Evolutionary conservation across 1,139 yeast species (phyloP).

Genomic region (Saccharomycopsis hybrid): DNA sequence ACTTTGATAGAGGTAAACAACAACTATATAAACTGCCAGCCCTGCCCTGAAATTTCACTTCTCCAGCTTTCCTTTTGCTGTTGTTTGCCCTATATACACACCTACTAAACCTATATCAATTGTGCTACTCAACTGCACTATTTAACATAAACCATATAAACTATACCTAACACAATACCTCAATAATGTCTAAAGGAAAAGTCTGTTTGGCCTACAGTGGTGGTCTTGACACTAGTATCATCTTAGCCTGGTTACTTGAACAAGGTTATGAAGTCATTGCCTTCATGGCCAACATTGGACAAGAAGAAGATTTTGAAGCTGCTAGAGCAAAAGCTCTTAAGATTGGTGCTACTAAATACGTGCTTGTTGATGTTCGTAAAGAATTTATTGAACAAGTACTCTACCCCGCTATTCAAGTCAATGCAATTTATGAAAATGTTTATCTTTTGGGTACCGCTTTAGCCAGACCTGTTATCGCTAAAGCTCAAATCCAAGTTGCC

Average conservation of each 20-base stretch:
- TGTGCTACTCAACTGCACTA: too few species aligned
- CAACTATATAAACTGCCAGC: too few species aligned
- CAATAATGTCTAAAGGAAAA: conserved; percentile 85
- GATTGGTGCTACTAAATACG: conserved; percentile 95
- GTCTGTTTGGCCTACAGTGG: conserved; percentile 99
- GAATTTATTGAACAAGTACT: conserved; percentile 90
- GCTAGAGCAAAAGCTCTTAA: conserved; percentile 95
- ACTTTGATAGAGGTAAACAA: too few species aligned
- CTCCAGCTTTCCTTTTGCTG: too few species aligned
- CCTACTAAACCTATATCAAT: too few species aligned
- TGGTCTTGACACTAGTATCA: conserved; percentile 96
- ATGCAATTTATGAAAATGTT: conserved; percentile 96
- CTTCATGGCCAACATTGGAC: conserved; percentile 96
- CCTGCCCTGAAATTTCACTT: too few species aligned
- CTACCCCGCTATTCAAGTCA: conserved; percentile 92
- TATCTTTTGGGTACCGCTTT: conserved; percentile 93
- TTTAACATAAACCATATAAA: too few species aligned
- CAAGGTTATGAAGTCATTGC: conserved; percentile 98
- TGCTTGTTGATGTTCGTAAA: conserved; percentile 88
- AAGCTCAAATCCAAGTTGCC: conserved; percentile 96
- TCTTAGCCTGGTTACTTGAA: conserved; percentile 96
- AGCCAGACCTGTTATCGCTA: conserved; percentile 97
- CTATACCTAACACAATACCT: too few species aligned
- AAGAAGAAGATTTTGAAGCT: conserved; percentile 97
- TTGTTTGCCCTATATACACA: too few species aligned